Conservation (phyloP, 2,329 filamentous ascomycete genomes). For the Exserohilum turcica region DNA sequence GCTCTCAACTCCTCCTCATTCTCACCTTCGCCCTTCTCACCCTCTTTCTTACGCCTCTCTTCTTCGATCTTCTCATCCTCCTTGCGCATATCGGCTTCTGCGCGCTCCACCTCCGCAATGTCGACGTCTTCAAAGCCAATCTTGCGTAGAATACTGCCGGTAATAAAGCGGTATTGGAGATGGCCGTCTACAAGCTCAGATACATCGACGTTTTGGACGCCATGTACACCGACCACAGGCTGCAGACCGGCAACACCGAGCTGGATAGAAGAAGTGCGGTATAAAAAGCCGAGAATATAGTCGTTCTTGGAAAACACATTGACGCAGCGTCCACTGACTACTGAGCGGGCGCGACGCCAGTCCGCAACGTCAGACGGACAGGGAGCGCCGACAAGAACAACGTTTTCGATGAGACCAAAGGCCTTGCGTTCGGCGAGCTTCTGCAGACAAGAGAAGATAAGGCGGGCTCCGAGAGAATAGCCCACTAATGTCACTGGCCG, state of each 20-base stretch:
- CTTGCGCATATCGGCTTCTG: slow-evolving; percentile 52
- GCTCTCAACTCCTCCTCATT: slow-evolving; percentile 48
- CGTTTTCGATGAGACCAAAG: slow-evolving; percentile 83
- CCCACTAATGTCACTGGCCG: slow-evolving; percentile 79
- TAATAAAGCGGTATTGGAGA: slow-evolving; percentile 57
- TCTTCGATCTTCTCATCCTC: slow-evolving; percentile 42
- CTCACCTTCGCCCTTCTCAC: slow-evolving; percentile 26
- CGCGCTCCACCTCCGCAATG: slow-evolving; percentile 51
- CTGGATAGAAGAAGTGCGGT: slow-evolving; percentile 81
- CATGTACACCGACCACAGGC: slow-evolving; percentile 68
- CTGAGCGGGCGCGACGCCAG: slow-evolving; percentile 77
- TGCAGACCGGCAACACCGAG: slow-evolving; percentile 85
- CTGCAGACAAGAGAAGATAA: slow-evolving; percentile 82
- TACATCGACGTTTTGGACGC: slow-evolving; percentile 65
- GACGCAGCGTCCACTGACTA: slow-evolving; percentile 80
- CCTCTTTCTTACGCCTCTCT: slow-evolving; percentile 23
- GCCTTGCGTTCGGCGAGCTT: slow-evolving; percentile 76
- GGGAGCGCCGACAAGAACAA: slow-evolving; percentile 81
- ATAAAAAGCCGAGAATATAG: slow-evolving; percentile 84
- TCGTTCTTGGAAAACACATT: slow-evolving; percentile 91
- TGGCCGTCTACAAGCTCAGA: slow-evolving; percentile 58
- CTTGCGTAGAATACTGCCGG: slow-evolving; percentile 57
- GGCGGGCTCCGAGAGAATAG: slow-evolving; percentile 78
- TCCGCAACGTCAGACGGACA: slow-evolving; percentile 72
- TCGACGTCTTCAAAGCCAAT: slow-evolving; percentile 61